phyloP scores from a whole-genome alignment of 2,329 filamentous ascomycete species.

The Aspergillus japonicus region DNA sequence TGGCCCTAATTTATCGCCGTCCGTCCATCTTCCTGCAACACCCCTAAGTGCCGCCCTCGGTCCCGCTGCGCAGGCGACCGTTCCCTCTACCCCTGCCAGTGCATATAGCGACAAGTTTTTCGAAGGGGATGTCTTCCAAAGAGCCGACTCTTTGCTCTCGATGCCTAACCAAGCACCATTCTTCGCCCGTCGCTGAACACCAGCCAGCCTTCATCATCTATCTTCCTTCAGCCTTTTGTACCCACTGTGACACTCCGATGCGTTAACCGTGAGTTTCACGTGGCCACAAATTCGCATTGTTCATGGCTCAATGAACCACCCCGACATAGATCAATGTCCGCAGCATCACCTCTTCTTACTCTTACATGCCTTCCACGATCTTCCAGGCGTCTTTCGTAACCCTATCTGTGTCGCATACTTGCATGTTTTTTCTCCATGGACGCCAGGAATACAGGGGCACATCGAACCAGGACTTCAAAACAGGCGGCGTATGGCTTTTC shows the following conservation, averaged over 20 bases:
- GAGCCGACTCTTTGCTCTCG: conserved; percentile 48
- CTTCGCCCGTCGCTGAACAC: conserved; percentile 39
- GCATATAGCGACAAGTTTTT: conserved; percentile 51
- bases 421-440: neutral
- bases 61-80: conserved; percentile 84
- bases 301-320: neutral
- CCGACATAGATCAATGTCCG: neutral
- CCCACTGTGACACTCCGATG: neutral
- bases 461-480: neutral
- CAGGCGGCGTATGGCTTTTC: conserved; percentile 11
- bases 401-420: neutral
- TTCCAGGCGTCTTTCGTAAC: neutral
- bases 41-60: conserved; percentile 86
- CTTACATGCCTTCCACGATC: neutral
- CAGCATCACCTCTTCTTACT: neutral
- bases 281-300: neutral
- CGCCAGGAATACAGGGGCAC: conserved; percentile 1
- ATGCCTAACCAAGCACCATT: conserved; percentile 45
- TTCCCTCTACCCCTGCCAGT: conserved; percentile 62
- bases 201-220: conserved; percentile 35
- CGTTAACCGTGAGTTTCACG: neutral
- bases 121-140: conserved; percentile 50
- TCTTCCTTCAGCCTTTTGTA: conserved; percentile 29
- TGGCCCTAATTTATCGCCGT: conserved; percentile 40
- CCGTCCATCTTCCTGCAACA: conserved; percentile 71